These are phyloP conservation scores for Lunularia cruciata DNA, from an alignment of 225 moss, liverwort and hornwort species.

Conservation along the genomic window DNA sequence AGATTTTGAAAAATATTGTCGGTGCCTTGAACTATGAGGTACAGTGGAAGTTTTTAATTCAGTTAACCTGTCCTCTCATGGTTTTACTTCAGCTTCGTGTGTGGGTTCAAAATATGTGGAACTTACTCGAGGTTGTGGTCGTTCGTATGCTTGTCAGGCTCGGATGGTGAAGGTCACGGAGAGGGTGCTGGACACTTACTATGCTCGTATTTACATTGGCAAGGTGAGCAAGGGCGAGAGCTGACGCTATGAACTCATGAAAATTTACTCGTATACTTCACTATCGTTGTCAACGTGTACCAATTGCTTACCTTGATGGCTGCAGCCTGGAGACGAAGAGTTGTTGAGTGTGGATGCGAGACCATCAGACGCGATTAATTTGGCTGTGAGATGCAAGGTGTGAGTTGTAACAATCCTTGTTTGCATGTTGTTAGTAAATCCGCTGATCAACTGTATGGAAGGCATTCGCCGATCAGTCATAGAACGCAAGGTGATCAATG, in stretches of 20 bases:
- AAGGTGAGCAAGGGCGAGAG: constrained; percentile 38
- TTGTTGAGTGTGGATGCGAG: constrained; percentile 85
- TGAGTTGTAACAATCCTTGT: background rate
- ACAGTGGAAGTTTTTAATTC: background rate
- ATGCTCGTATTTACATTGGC: constrained; percentile 83
- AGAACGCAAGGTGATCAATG: too few species aligned
- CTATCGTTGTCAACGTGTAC: background rate
- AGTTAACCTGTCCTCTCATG: too few species aligned
- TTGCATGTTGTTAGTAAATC: too few species aligned
- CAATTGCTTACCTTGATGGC: constrained; percentile 1
- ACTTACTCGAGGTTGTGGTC: background rate
- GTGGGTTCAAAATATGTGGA: background rate
- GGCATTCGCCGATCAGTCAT: too few species aligned
- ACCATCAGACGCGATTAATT: constrained; percentile 93
- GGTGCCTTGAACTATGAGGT: constrained; percentile 78
- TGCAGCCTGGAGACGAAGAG: constrained; percentile 65
- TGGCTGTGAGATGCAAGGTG: constrained; percentile 90
- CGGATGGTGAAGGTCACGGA: constrained; percentile 95
- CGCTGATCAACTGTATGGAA: too few species aligned
- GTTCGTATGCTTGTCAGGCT: constrained; percentile 53
- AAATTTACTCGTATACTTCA: background rate
- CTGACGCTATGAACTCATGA: background rate
- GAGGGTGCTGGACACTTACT: constrained; percentile 88
- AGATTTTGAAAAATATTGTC: constrained; percentile 88
- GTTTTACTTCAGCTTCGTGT: background rate